phyloP scores from a whole-genome alignment of 2,329 filamentous ascomycete species.

The Dothiorella sarmentorum region DNA sequence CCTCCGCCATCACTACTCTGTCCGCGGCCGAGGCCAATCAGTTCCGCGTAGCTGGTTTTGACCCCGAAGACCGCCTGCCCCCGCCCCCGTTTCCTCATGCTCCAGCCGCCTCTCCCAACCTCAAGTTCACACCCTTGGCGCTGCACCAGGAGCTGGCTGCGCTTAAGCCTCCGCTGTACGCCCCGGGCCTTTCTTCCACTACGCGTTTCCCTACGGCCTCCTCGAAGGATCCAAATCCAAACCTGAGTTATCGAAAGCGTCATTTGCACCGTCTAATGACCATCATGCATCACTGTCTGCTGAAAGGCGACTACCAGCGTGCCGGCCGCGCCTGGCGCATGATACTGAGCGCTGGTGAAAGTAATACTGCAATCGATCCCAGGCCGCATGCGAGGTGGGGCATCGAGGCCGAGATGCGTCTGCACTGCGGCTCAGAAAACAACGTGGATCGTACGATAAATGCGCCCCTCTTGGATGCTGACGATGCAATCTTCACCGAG shows the following conservation, averaged over 20 bases:
- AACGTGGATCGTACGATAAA: neutral
- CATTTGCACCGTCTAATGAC: slow-evolving; percentile 67
- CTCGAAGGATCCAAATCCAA: slow-evolving; percentile 20
- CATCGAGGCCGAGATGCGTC: slow-evolving; percentile 78
- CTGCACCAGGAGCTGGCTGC: slow-evolving; percentile 41
- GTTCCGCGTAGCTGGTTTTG: slow-evolving; percentile 41
- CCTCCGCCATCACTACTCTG: slow-evolving; percentile 16
- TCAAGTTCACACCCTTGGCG: slow-evolving; percentile 19
- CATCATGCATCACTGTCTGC: slow-evolving; percentile 69
- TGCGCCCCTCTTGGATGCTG: neutral
- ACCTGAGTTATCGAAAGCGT: slow-evolving; percentile 39
- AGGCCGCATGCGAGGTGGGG: slow-evolving; percentile 72
- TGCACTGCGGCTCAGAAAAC: slow-evolving; percentile 46
- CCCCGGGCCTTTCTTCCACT: slow-evolving; percentile 19
- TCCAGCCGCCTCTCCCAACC: slow-evolving; percentile 23
- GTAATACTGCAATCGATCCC: slow-evolving; percentile 61
- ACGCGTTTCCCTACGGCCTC: neutral
- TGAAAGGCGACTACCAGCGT: slow-evolving; percentile 65
- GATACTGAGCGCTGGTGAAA: slow-evolving; percentile 61
- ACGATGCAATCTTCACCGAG: slow-evolving; percentile 27
- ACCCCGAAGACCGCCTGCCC: slow-evolving; percentile 39
- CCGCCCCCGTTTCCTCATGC: slow-evolving; percentile 45
- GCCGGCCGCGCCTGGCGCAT: slow-evolving; percentile 74
- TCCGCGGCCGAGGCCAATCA: slow-evolving; percentile 27
- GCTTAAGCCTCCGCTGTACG: slow-evolving; percentile 42